Evolutionary conservation across 192 early-diverging fungal genomes (phyloP).

Genomic region (Coemansia sp.): DNA sequence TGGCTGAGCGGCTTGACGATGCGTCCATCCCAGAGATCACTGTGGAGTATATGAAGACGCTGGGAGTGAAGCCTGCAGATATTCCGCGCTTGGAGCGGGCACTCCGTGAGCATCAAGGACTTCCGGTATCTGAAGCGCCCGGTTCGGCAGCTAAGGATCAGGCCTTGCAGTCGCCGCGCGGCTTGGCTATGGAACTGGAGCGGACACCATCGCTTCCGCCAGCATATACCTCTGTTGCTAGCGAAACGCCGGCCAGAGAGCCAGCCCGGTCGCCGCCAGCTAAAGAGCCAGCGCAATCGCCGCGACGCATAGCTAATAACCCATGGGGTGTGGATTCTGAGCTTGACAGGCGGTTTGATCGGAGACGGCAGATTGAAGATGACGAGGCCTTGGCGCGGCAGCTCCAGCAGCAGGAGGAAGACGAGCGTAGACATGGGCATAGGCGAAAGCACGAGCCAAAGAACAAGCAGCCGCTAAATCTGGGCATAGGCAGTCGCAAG

Average conservation of each 20-base stretch:
- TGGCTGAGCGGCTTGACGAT: slow-evolving; percentile 82
- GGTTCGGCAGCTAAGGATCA: background rate
- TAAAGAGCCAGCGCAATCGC: slow-evolving; percentile 7
- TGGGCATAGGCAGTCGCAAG: slow-evolving; percentile 37
- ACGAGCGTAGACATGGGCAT: slow-evolving; percentile 1
- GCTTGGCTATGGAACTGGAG: slow-evolving; percentile 4
- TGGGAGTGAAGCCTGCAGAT: slow-evolving; percentile 85
- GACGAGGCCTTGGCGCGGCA: slow-evolving; percentile 82
- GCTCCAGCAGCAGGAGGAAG: slow-evolving; percentile 77
- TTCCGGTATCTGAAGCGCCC: slow-evolving; percentile 12
- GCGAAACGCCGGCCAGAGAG: slow-evolving; percentile 18
- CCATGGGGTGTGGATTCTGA: slow-evolving; percentile 52
- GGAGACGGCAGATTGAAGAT: slow-evolving; percentile 62
- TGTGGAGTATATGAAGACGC: slow-evolving; percentile 65
- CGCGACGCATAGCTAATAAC: slow-evolving; percentile 31
- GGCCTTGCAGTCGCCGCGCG: slow-evolving; percentile 3
- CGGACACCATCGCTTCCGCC: too few relatives aligned
- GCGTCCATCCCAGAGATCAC: slow-evolving; percentile 73
- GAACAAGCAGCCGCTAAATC: slow-evolving; percentile 38
- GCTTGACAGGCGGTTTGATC: slow-evolving; percentile 40
- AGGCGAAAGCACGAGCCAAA: slow-evolving; percentile 7
- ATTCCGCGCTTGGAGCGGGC: slow-evolving; percentile 71
- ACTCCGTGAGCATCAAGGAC: slow-evolving; percentile 47
- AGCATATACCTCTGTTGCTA: too few relatives aligned
- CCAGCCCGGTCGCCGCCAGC: slow-evolving; percentile 6